phyloP scores from a whole-genome alignment of 129 eudicot genomes.

The Rutidosis leptorrhynchoides region DNA sequence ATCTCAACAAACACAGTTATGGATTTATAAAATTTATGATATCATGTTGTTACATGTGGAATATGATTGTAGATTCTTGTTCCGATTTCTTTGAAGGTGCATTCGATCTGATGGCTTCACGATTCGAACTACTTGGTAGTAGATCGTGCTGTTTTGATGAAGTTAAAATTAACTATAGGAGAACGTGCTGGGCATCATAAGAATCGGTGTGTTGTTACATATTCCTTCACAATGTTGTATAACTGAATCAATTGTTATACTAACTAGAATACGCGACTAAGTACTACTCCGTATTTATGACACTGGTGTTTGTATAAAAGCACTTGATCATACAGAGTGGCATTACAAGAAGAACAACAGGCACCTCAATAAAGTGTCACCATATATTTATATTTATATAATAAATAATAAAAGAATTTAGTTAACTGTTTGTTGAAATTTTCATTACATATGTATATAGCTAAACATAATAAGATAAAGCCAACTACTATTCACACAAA shows the following conservation, averaged over 20 bases:
- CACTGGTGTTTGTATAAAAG: too few relatives aligned
- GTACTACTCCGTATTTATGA: too few relatives aligned
- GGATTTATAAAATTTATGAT: background rate
- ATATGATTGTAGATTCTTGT: background rate
- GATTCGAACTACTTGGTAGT: background rate
- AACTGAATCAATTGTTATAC: background rate
- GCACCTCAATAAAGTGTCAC: background rate
- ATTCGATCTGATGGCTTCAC: background rate
- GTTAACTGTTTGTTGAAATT: too few relatives aligned
- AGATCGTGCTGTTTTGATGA: background rate
- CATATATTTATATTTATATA: too few relatives aligned
- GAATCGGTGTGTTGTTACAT: too few relatives aligned
- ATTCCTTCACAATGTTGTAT: background rate
- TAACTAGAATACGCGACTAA: background rate
- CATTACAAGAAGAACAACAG: background rate
- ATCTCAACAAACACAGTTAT: background rate
- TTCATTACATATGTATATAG: background rate
- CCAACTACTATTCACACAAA: slow-evolving; percentile 4
- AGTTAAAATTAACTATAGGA: background rate
- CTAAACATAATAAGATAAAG: background rate
- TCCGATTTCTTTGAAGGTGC: slow-evolving; percentile 2
- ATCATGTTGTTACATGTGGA: background rate
- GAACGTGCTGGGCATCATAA: background rate
- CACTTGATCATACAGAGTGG: too few relatives aligned
- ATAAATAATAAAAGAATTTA: background rate